phyloP scores from a whole-genome alignment of 2,329 filamentous ascomycete species.

The Sclerotinia sclerotiorum region DNA sequence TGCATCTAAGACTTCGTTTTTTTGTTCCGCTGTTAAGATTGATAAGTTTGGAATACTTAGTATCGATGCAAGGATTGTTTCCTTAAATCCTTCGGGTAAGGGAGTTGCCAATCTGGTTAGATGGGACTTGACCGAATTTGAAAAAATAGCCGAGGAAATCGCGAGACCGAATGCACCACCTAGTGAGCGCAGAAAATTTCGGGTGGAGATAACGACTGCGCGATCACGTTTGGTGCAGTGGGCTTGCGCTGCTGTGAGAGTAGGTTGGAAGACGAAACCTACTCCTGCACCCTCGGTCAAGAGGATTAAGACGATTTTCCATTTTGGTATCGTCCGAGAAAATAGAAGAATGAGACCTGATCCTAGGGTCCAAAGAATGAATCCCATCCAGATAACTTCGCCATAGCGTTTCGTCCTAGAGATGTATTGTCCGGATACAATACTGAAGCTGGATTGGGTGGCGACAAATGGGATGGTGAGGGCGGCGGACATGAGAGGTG shows the following conservation, averaged over 20 bases:
- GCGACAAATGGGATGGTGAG: slow-evolving; percentile 52
- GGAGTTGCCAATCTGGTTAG: slow-evolving; percentile 26
- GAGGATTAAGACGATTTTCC: slow-evolving; percentile 51
- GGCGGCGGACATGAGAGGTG: slow-evolving; percentile 49
- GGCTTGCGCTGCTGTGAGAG: slow-evolving; percentile 57
- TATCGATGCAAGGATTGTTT: slow-evolving; percentile 33
- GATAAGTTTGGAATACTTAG: slow-evolving; percentile 34
- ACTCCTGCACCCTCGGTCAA: slow-evolving; percentile 53
- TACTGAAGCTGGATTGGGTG: slow-evolving; percentile 48
- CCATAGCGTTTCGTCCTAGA: slow-evolving; percentile 57
- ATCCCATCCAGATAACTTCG: slow-evolving; percentile 53
- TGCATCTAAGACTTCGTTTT: slow-evolving; percentile 47
- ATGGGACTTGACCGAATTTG: slow-evolving; percentile 38
- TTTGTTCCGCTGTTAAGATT: slow-evolving; percentile 26
- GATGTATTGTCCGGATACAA: slow-evolving; percentile 57
- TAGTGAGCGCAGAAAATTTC: slow-evolving; percentile 61
- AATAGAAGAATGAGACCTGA: slow-evolving; percentile 54
- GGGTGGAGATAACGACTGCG: slow-evolving; percentile 60
- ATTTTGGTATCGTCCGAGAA: slow-evolving; percentile 46
- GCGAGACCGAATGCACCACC: slow-evolving; percentile 60
- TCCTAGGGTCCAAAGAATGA: slow-evolving; percentile 47
- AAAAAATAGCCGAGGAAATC: slow-evolving; percentile 53
- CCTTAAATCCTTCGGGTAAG: slow-evolving; percentile 29
- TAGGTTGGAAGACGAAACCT: slow-evolving; percentile 51
- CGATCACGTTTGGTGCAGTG: slow-evolving; percentile 57